phyloP scores from a whole-genome alignment of 2,329 filamentous ascomycete genomes.

The Ophiostoma sp. region DNA sequence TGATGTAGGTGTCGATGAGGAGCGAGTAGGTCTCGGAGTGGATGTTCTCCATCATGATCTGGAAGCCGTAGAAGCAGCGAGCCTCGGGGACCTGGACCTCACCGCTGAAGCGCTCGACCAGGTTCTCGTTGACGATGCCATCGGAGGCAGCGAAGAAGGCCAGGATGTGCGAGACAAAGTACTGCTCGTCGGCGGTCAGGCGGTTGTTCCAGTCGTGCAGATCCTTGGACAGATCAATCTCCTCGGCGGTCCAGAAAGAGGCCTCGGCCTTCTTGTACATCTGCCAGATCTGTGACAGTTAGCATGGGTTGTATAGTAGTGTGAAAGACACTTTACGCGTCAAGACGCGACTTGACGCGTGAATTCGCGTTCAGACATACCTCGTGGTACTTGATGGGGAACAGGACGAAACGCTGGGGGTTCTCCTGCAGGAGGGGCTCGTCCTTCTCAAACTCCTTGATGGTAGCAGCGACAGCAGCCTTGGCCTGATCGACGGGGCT shows the following conservation, averaged over 20 bases:
- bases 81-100: slow-evolving; percentile 98
- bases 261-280: slow-evolving; percentile 99
- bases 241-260: slow-evolving; percentile 99
- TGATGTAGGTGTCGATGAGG: slow-evolving; percentile 98
- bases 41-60: slow-evolving; percentile 99
- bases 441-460: slow-evolving; percentile 66
- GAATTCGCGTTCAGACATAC: slow-evolving; percentile 42
- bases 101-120: slow-evolving; percentile 92
- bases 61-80: slow-evolving; percentile 99
- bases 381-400: slow-evolving; percentile 99
- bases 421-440: slow-evolving; percentile 96
- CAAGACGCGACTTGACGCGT: slow-evolving; percentile 39
- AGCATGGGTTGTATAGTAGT: slow-evolving; percentile 22
- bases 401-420: slow-evolving; percentile 90
- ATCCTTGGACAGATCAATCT: slow-evolving; percentile 98
- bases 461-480: slow-evolving; percentile 42
- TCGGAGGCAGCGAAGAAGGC: slow-evolving; percentile 99
- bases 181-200: slow-evolving; percentile 93
- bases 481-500: slow-evolving; percentile 43
- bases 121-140: slow-evolving; percentile 99
- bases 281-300: slow-evolving; percentile 79
- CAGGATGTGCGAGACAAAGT: slow-evolving; percentile 96
- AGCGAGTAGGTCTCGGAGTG: slow-evolving; percentile 99
- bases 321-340: slow-evolving; percentile 62
- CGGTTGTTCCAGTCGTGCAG: slow-evolving; percentile 99